Base-by-base conservation (phyloP, 2,329 filamentous ascomycete species). In the Cladorrhinum sp. region DNA sequence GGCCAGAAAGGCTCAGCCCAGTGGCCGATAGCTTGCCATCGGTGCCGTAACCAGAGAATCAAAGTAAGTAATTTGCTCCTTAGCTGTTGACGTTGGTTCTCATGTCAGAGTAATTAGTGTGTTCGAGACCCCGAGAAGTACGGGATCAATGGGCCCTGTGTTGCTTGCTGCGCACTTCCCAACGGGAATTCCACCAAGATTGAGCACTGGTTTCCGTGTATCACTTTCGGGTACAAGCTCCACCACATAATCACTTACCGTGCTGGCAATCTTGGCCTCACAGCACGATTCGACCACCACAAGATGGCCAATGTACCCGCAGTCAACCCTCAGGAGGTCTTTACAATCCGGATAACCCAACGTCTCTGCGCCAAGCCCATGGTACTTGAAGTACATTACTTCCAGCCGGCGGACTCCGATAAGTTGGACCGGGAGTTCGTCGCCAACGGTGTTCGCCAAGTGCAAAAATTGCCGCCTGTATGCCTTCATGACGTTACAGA, bases 181-280 rank as follows among this genome's bases (percentile, higher is more conserved):
- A 70, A 72, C 10, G 70, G 67, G 26, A 72, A 72, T 0, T 81
- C 79, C 0, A 77, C 76, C 42, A 83, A 80, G 63, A 77, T 78
- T 1, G 75, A 82, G 4, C 80, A 82, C 58, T 70, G 72, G 23
- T 67, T 78, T 3, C 73, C 74, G 0, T 84, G 81, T 59, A 67
- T 74, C 14, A 4, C 2, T 18, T 10, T 20, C 42, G 76, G 80
- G 12, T 75, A 72, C 64, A 79, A 77, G 63, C 69, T 83, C 10
- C 74, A 72, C 23, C 74, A 78, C 8, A 70, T 77, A 16, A 65
- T 70, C 1, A 67, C 80, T 3, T 79, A 74, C 62, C 79, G 80
- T n/a, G 67, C 68, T 1, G 75, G 77, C 3, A 78, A 78, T 1
- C 71, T 82, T 14, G 66, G 71, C 1, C 71, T 82, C 24, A 83